Evolutionary conservation across 2,329 filamentous ascomycete genomes (phyloP).

Genomic region (Alternaria dauci): DNA sequence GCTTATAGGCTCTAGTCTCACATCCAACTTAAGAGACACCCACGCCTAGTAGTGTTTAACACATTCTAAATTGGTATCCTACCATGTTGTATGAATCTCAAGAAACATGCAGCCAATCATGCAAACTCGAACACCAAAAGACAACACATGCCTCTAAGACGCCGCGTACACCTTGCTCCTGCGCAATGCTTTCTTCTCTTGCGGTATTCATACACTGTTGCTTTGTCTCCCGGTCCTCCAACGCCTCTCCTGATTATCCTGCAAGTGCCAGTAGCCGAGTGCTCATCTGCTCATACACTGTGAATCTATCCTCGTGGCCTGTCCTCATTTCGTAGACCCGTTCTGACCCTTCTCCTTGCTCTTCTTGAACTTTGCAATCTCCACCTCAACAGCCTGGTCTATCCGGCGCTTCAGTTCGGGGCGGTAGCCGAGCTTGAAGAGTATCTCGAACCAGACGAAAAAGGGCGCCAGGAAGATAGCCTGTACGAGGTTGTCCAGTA

Average conservation of each 20-base stretch:
- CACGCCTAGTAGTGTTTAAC: not conserved
- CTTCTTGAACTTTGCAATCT: slow-evolving; percentile 76
- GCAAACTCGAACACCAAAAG: slow-evolving; percentile 9
- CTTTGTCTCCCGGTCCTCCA: not conserved
- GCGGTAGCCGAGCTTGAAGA: slow-evolving; percentile 91
- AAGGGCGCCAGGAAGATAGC: slow-evolving; percentile 92
- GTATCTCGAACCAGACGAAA: slow-evolving; percentile 94
- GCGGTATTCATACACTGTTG: slow-evolving; percentile 14
- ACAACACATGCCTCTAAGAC: slow-evolving; percentile 15
- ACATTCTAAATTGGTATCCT: slow-evolving; percentile 19
- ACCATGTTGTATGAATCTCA: slow-evolving; percentile 7
- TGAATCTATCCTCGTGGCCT: not conserved
- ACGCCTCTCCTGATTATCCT: slow-evolving; percentile 1
- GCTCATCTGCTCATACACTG: not conserved
- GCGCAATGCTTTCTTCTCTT: slow-evolving; percentile 31
- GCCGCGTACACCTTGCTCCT: slow-evolving; percentile 34
- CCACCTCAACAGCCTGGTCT: slow-evolving; percentile 75
- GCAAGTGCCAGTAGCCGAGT: slow-evolving; percentile 1
- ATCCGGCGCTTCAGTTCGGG: slow-evolving; percentile 85
- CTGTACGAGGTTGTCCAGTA: slow-evolving; percentile 91
- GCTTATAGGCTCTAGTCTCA: not conserved
- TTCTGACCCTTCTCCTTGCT: slow-evolving; percentile 59
- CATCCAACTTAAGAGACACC: not conserved
- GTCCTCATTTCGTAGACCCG: slow-evolving; percentile 34
- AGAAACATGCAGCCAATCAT: slow-evolving; percentile 2